Conservation (phyloP, 2,329 filamentous ascomycete species). For the Albophoma yamanashiensis region DNA sequence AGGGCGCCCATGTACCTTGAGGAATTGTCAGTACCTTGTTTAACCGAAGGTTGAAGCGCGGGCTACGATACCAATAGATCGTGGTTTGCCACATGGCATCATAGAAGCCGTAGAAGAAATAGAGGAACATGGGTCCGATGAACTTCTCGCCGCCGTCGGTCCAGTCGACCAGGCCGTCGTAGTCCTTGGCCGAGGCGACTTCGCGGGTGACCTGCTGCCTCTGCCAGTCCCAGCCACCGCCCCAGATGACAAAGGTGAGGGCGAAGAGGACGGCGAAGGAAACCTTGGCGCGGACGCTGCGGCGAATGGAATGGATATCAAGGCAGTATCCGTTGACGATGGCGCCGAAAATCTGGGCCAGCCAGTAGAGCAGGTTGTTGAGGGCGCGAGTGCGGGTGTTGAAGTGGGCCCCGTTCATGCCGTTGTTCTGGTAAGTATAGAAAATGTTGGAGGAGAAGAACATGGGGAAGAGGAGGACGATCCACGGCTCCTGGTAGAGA, state of each 20-base stretch:
- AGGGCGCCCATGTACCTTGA: slow-evolving; percentile 79
- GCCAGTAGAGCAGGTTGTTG: slow-evolving; percentile 44
- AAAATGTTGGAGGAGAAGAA: slow-evolving; percentile 47
- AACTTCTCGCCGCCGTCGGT: slow-evolving; percentile 34
- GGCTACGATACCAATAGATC: no score
- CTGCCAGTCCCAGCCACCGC: slow-evolving; percentile 72
- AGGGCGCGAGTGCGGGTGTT: slow-evolving; percentile 44
- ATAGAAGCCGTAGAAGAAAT: slow-evolving; percentile 83
- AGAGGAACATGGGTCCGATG: slow-evolving; percentile 74
- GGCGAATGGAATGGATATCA: slow-evolving; percentile 65
- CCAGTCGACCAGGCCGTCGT: slow-evolving; percentile 45
- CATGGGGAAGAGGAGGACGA: slow-evolving; percentile 48
- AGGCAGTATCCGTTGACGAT: slow-evolving; percentile 34
- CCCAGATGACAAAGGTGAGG: slow-evolving; percentile 71
- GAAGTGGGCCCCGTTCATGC: slow-evolving; percentile 43
- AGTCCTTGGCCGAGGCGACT: slow-evolving; percentile 7
- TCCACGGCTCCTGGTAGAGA: slow-evolving; percentile 58
- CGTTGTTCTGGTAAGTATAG: slow-evolving; percentile 49
- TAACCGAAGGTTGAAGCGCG: no score
- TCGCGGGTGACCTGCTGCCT: slow-evolving; percentile 35
- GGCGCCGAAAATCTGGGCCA: slow-evolving; percentile 44
- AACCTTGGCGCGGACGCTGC: slow-evolving; percentile 65
- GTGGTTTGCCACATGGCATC: slow-evolving; percentile 86
- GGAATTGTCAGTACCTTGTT: background rate
- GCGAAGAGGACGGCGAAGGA: slow-evolving; percentile 46